Base-by-base conservation (phyloP, 208 protist genomes). In the Lotmaria passim region DNA sequence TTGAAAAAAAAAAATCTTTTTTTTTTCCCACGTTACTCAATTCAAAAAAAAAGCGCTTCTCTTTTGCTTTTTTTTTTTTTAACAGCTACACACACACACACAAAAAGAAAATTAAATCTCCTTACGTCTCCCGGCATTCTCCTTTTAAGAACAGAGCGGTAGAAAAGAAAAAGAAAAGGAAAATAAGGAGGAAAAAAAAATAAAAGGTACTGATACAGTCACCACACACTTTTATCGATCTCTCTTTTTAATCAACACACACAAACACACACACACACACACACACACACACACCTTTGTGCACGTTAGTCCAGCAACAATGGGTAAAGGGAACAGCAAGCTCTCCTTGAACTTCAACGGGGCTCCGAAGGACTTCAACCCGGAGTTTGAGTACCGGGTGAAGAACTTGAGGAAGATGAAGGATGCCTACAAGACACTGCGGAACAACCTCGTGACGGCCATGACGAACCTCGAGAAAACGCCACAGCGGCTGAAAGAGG, bases 371-470 rank as follows among this genome's bases (percentile, higher is more conserved):
- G 34, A 48, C 28, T 21, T 61, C 30, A 67, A 70, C 56, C 15
- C 50, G 26, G 69, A 75, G 69, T 75, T 75, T 23, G 14, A 68
- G 10, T 68, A 68, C 48, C 58, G 53, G 39, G 48, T 59, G 15
- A 67, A 77, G 15, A 71, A 69, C 39, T 41, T 81, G 43, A 84
- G 73, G 21, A 82, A 76, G 66, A 59, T 91, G 33, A 69, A 70
- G 41, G 51, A 36, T 14, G 56, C 69, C 3, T 58, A 50, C 31
- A 66, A 61, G 53, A 26, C 15, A 23, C 44, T 79, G 17, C 66
- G 38, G 41, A 57, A 64, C 47, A 51, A 12, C 19, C 30, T 63
- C 17, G 14, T 31, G 21, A 44, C n/a, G 21, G 55, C 58, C 15
- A 48, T 55, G 31, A 12, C 39, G 7, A 44, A 46, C 48, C 64